These are phyloP conservation scores for Penicillium oxalicum DNA, from an alignment of 2,329 filamentous ascomycete genomes.

Conservation along the genomic window DNA sequence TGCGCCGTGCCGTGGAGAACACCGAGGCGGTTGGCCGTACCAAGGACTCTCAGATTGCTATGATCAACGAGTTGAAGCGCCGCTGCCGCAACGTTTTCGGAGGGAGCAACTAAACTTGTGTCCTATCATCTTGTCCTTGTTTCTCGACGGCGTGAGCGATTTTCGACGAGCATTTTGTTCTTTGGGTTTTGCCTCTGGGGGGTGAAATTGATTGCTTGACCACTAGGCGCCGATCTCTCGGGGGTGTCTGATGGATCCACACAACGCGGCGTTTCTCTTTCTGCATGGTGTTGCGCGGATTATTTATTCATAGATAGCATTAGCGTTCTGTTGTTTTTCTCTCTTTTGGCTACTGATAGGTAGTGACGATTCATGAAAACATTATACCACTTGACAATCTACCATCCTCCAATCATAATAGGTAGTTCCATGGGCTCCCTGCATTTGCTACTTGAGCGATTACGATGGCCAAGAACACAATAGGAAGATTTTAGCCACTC, in stretches of 20 bases:
- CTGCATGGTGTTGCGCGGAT: slow-evolving; percentile 16
- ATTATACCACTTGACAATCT: background rate
- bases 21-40: slow-evolving; percentile 56
- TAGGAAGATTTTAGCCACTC: no score
- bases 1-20: slow-evolving; percentile 68
- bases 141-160: background rate
- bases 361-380: slow-evolving; percentile 17
- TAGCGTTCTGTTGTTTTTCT: slow-evolving; percentile 11
- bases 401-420: no score
- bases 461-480: no score
- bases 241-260: no score
- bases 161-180: slow-evolving; percentile 2
- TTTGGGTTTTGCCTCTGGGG: background rate
- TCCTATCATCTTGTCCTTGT: background rate
- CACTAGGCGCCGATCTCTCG: slow-evolving; percentile 1
- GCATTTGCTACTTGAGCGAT: no score
- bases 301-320: slow-evolving; percentile 27
- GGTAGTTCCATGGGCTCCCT: no score
- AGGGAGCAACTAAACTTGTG: slow-evolving; percentile 10
- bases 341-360: slow-evolving; percentile 6
- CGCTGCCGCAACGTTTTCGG: slow-evolving; percentile 22
- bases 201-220: background rate
- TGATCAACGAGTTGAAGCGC: slow-evolving; percentile 32
- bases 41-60: slow-evolving; percentile 36
- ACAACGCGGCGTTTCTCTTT: background rate